Conservation (phyloP, 2,329 filamentous ascomycete species). For the Raffaelea arxii region DNA sequence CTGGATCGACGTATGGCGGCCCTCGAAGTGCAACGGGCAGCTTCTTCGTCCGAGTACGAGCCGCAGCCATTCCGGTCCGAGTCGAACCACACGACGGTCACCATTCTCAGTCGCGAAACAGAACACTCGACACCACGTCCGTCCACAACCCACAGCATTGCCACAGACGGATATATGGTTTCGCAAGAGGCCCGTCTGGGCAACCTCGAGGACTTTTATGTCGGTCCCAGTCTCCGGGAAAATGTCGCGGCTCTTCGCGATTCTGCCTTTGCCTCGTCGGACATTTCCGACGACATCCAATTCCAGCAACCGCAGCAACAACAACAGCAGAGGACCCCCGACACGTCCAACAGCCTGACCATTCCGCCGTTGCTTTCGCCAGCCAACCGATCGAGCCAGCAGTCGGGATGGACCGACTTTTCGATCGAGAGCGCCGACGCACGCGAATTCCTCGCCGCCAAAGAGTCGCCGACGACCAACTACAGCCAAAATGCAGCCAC, state of each 20-base stretch:
- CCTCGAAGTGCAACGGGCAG: background rate
- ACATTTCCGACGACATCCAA: constrained; percentile 18
- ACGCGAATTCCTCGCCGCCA: constrained; percentile 15
- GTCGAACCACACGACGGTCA: constrained; percentile 36
- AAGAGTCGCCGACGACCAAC: constrained; percentile 1
- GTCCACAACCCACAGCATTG: constrained; percentile 2
- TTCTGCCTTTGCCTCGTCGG: constrained; percentile 21
- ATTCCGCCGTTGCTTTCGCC: constrained; percentile 35
- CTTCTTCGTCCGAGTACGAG: constrained; percentile 22
- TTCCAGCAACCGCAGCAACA: background rate
- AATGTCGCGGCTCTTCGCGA: constrained; percentile 23
- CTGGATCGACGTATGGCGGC: background rate
- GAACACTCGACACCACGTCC: constrained; percentile 21
- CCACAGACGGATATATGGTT: constrained; percentile 4
- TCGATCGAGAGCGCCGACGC: constrained; percentile 44
- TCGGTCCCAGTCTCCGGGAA: constrained; percentile 20
- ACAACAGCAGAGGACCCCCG: constrained; percentile 20
- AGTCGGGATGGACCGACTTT: constrained; percentile 52
- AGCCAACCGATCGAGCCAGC: constrained; percentile 40
- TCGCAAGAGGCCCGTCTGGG: constrained; percentile 13
- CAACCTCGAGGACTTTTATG: constrained; percentile 22
- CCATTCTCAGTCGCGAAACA: constrained; percentile 36
- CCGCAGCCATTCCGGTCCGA: constrained; percentile 27
- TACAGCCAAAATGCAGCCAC: constrained; percentile 4
- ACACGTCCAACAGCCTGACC: constrained; percentile 34